Conservation (phyloP, 1,139 yeast species). For the Sugiyamaella pinicola region DNA sequence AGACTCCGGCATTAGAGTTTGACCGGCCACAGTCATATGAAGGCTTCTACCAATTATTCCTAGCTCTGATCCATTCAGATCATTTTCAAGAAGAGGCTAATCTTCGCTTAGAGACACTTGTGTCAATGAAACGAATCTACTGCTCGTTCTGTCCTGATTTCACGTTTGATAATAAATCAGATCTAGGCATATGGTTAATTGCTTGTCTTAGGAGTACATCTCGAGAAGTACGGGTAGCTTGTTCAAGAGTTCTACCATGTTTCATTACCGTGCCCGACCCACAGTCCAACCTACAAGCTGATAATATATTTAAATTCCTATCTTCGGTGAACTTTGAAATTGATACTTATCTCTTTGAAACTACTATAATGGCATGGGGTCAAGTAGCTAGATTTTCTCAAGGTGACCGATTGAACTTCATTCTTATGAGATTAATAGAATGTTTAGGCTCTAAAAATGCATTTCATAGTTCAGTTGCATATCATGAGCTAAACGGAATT, state of each 20-base stretch:
- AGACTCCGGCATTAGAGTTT: slow-evolving; percentile 3
- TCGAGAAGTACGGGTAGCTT: slow-evolving; percentile 35
- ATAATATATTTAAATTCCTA: slow-evolving; percentile 27
- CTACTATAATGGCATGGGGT: slow-evolving; percentile 61
- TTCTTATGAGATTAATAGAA: slow-evolving; percentile 60
- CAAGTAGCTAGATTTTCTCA: slow-evolving; percentile 59
- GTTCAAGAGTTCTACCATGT: slow-evolving; percentile 33
- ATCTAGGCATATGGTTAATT: slow-evolving; percentile 37
- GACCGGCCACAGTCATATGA: slow-evolving; percentile 9
- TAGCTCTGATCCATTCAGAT: slow-evolving; percentile 23
- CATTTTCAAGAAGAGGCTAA: slow-evolving; percentile 25
- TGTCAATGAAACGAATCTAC: slow-evolving; percentile 27
- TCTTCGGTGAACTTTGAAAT: slow-evolving; percentile 25
- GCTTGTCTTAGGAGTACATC: slow-evolving; percentile 34
- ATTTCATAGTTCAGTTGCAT: slow-evolving; percentile 65
- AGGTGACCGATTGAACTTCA: slow-evolving; percentile 65
- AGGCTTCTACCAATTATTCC: slow-evolving; percentile 12
- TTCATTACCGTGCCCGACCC: slow-evolving; percentile 24
- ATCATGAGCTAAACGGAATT: slow-evolving; percentile 56
- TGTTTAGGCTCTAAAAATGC: slow-evolving; percentile 61
- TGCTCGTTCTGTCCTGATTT: slow-evolving; percentile 29
- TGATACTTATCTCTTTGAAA: slow-evolving; percentile 57
- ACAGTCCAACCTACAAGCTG: slow-evolving; percentile 20
- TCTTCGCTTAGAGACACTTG: slow-evolving; percentile 29
- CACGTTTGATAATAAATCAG: slow-evolving; percentile 25